Base-by-base conservation (phyloP, 2,329 filamentous ascomycete genomes). In the Pseudocercospora eumusae region DNA sequence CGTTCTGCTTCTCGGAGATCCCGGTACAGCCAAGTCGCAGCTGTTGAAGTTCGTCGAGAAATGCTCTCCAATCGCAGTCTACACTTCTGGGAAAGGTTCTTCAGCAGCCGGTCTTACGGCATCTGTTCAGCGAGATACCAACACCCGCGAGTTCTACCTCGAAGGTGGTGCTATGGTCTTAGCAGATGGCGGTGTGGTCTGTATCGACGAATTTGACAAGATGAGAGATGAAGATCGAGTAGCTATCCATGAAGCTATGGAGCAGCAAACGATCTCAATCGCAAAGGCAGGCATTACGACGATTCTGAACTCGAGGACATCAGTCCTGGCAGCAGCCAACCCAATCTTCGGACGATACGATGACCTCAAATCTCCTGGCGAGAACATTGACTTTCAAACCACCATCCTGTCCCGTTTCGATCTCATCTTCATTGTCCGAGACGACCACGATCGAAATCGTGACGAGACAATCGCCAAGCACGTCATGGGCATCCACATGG, bases 161-260 rank as follows among this genome's bases (percentile, higher is more conserved):
- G 95, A 99, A 81, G 95, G 95, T 52, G 95, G 95, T 78, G 95
- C 95, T 31, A 98, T 99, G 95, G 95, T 99, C 3, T 86, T 99
- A 18, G 95, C 95, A 3, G 95, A 99, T 69, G 93, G 93, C 2
- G 95, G 95, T 70, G 93, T 98, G 0, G 95, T 98, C 9, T 98
- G 95, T 77, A 99, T 99, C 70, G 95, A 99, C 74, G 95, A 99
- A 78, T 99, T 99, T 74, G 95, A 99, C 81, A 99, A 99, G 82
- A 99, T 99, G 95, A 86, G 95, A 65, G 95, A 99, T 74, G 95
- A 99, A 76, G 95, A 99, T 71, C 86, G 95, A 70, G 95, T 98
- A 6, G 95, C 95, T 1, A 99, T 99, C 68, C 95, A 99, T 82
- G 95, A 99, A 84, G 95, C 95, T 62, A 99, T 99, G 95, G 95